Evolutionary conservation across 441 rosid genomes (phyloP).

Genomic region (Corymbia calophylla): DNA sequence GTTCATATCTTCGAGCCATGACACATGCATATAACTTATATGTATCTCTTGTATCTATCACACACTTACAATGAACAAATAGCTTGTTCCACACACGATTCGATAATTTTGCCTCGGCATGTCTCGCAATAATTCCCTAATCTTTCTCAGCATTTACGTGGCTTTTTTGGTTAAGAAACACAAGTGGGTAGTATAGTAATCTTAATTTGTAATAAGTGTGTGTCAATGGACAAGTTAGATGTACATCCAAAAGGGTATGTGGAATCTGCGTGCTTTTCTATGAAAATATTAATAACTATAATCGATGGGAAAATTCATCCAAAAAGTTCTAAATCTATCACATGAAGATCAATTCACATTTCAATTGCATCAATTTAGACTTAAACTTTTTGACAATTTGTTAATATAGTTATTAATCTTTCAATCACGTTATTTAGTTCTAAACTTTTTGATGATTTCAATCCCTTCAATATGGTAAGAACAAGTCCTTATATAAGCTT

Average conservation of each 20-base stretch:
- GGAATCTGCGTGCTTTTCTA: background rate
- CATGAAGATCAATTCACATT: accelerated
- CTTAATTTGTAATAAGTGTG: background rate
- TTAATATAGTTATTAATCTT: too few relatives aligned
- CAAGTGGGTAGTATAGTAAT: background rate
- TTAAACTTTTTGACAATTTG: background rate
- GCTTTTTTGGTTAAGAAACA: background rate
- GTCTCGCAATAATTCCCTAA: background rate
- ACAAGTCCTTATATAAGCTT: background rate
- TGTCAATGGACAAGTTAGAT: background rate
- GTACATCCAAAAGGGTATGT: background rate
- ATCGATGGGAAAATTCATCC: background rate
- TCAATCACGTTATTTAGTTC: accelerated
- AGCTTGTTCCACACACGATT: background rate
- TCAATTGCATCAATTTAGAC: too few relatives aligned
- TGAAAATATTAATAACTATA: background rate
- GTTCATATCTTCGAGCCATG: too few relatives aligned
- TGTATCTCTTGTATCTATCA: background rate
- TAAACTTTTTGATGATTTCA: background rate
- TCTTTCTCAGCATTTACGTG: background rate
- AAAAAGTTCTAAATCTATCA: accelerated
- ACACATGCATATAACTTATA: background rate
- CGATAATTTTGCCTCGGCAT: accelerated
- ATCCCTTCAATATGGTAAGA: background rate
- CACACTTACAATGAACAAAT: background rate